Conservation (phyloP, 1,284 basidiomycete genomes). For the Moesziomyces sp. region DNA sequence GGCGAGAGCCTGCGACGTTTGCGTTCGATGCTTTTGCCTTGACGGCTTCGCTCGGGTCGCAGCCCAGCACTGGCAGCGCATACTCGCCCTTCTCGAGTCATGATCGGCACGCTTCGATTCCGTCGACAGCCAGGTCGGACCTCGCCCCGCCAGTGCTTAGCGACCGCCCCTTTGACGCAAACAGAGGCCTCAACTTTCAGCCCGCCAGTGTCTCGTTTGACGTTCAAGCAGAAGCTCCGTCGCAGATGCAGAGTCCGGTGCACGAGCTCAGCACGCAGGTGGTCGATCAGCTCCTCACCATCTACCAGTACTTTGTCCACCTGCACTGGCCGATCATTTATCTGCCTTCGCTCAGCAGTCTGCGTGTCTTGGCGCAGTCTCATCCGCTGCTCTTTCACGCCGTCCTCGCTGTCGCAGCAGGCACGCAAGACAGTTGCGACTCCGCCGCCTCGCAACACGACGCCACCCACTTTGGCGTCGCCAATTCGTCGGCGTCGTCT, state of each 20-base stretch:
- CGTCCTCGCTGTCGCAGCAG: slow-evolving; percentile 15
- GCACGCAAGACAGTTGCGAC: slow-evolving; percentile 7
- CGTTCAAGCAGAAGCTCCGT: neutral
- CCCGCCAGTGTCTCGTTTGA: neutral
- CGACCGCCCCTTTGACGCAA: neutral
- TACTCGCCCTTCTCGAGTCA: neutral
- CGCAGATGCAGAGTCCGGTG: neutral
- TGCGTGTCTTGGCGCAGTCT: slow-evolving; percentile 3
- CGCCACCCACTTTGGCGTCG: neutral
- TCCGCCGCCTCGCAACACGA: neutral
- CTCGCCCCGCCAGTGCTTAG: neutral
- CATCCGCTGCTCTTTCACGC: slow-evolving; percentile 23
- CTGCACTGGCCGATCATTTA: slow-evolving; percentile 35
- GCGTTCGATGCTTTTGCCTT: neutral
- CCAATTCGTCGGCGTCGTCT: neutral
- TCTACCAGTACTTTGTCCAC: slow-evolving; percentile 27
- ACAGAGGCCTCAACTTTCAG: too few relatives aligned
- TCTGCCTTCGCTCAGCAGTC: slow-evolving; percentile 13
- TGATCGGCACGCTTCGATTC: neutral
- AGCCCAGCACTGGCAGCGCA: neutral
- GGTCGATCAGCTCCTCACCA: slow-evolving; percentile 9
- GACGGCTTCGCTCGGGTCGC: neutral
- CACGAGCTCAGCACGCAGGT: slow-evolving; percentile 1
- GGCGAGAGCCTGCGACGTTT: neutral
- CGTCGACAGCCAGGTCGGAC: neutral